A percentile compares a stretch with the other conserved stretches of the same genome.
Conservation (phyloP, 495 filamentous ascomycete species). For the Friedmanniomyces endolithicus region DNA sequence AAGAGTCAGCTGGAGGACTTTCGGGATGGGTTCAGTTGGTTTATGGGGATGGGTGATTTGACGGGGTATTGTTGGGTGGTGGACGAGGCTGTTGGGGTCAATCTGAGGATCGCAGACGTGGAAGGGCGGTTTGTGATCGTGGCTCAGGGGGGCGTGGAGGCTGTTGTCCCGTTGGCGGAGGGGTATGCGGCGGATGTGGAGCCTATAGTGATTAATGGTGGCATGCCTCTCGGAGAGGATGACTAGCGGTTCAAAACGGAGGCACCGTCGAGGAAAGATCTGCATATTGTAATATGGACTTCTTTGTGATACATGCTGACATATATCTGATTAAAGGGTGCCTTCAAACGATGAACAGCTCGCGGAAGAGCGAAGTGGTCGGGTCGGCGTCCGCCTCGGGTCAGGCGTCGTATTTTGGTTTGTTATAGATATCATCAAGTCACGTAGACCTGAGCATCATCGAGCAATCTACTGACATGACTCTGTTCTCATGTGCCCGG, state of each 20-base stretch:
- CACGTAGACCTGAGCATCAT: too few species aligned
- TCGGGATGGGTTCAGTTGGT: not conserved
- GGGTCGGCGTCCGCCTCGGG: too few species aligned
- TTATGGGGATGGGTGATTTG: not conserved
- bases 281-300: too few species aligned
- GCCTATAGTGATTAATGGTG: not conserved
- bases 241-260: not conserved
- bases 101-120: not conserved
- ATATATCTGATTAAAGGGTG: too few species aligned
- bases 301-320: too few species aligned
- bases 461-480: too few species aligned
- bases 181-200: not conserved
- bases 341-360: too few species aligned
- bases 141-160: not conserved
- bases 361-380: too few species aligned
- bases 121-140: not conserved
- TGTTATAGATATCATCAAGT: too few species aligned
- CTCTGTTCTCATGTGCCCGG: too few species aligned
- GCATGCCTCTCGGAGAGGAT: not conserved
- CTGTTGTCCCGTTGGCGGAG: not conserved
- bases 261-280: not conserved
- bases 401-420: too few species aligned
- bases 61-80: not conserved
- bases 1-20: not conserved
- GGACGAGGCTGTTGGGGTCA: not conserved